These are phyloP conservation scores for Neurospora pannonica DNA, from an alignment of 495 filamentous ascomycete genomes.

Conservation along the genomic window DNA sequence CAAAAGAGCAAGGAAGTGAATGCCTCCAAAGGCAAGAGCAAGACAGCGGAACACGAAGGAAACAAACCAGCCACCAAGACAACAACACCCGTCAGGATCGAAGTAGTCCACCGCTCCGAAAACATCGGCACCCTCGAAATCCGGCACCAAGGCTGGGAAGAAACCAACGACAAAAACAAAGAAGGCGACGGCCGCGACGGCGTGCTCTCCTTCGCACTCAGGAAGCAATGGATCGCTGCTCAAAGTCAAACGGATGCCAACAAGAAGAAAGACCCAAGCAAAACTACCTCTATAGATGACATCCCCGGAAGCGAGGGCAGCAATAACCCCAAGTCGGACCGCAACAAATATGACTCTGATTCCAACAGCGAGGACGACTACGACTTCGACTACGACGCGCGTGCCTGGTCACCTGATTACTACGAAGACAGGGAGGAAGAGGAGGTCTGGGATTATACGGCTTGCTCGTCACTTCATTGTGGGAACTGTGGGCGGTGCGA, in stretches of 20 bases:
- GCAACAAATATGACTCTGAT: too few species aligned
- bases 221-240: not conserved
- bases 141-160: not conserved
- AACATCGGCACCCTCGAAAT: not conserved
- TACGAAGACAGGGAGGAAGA: too few species aligned
- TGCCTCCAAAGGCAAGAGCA: not conserved
- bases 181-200: not conserved
- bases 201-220: not conserved
- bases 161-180: not conserved
- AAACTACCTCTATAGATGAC: too few species aligned
- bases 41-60: rapidly evolving
- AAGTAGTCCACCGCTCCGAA: not conserved
- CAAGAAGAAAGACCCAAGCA: too few species aligned
- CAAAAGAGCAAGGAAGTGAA: not conserved
- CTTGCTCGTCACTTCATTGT: too few species aligned
- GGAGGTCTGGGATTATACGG: too few species aligned
- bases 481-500: too few species aligned
- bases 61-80: rapidly evolving
- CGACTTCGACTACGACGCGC: too few species aligned
- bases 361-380: too few species aligned
- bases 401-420: too few species aligned
- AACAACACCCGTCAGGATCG: not conserved
- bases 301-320: too few species aligned
- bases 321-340: too few species aligned
- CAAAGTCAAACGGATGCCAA: not conserved